Percentiles rank a stretch among this genome's conserved stretches.
phyloP scores from a whole-genome alignment of 192 early-diverging fungal species.

The Backusella tarrabulga region DNA sequence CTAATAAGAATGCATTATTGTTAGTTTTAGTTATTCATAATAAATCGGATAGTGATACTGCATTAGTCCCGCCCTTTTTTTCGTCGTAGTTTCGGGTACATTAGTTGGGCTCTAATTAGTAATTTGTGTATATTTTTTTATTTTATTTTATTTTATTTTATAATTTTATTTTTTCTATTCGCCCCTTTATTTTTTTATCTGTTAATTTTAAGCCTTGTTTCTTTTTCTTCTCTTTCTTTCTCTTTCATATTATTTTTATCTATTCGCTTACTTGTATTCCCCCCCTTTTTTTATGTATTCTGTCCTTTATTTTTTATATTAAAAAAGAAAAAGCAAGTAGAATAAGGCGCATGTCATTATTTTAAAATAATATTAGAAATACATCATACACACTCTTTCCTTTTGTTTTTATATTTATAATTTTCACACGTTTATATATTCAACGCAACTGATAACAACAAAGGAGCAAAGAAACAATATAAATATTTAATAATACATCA shows the following conservation, averaged over 20 bases:
- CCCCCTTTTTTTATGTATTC: background rate
- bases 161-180: slow-evolving; percentile 1
- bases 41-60: background rate
- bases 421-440: slow-evolving; percentile 5
- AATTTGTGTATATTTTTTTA: slow-evolving; percentile 10
- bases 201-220: background rate
- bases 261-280: background rate
- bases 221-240: background rate
- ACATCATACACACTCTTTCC: background rate
- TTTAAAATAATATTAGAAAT: background rate
- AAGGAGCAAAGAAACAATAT: background rate
- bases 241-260: background rate
- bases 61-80: slow-evolving; percentile 8
- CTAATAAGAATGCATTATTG: background rate
- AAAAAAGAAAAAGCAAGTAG: background rate
- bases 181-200: slow-evolving; percentile 8
- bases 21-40: background rate
- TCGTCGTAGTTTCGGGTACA: slow-evolving; percentile 10
- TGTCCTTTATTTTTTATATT: background rate
- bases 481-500: background rate
- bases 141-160: background rate
- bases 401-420: background rate
- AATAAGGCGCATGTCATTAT: background rate
- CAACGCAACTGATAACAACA: background rate
- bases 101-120: slow-evolving; percentile 18